These are phyloP conservation scores for Zymoseptoria passerinii DNA, from an alignment of 2,329 filamentous ascomycete species.

Conservation along the genomic window DNA sequence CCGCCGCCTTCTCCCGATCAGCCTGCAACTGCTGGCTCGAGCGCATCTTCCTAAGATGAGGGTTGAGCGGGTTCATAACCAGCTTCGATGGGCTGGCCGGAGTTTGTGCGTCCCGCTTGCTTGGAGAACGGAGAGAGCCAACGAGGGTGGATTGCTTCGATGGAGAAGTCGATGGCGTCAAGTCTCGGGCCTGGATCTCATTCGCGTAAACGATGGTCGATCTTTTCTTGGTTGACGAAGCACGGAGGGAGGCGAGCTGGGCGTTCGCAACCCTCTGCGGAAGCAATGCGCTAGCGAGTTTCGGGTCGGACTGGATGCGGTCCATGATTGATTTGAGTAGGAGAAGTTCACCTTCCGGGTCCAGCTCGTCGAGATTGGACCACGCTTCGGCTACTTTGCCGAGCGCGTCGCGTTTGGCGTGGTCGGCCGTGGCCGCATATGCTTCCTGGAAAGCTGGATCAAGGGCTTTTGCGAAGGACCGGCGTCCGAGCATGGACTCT, in stretches of 20 bases:
- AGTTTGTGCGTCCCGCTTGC: constrained; percentile 12
- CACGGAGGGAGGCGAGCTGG: constrained; percentile 29
- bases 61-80: constrained; percentile 71
- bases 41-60: constrained; percentile 72
- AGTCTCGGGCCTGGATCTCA: constrained; percentile 14
- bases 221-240: constrained; percentile 21
- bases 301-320: constrained; percentile 61
- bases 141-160: constrained; percentile 12
- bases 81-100: constrained; percentile 49
- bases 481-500: constrained; percentile 72
- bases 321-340: constrained; percentile 70
- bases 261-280: constrained; percentile 27
- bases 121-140: constrained; percentile 14
- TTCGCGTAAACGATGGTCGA: constrained; percentile 10
- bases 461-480: constrained; percentile 71
- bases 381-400: constrained; percentile 79
- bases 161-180: constrained; percentile 23
- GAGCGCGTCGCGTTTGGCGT: constrained; percentile 70
- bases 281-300: constrained; percentile 46
- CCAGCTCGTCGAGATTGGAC: constrained; percentile 71
- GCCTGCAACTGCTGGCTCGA: constrained; percentile 29
- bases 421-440: constrained; percentile 62
- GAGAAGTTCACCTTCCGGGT: constrained; percentile 84
- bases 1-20: constrained; percentile 43
- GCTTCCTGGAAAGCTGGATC: constrained; percentile 79